Base-by-base conservation (phyloP, 2,329 filamentous ascomycete genomes). In the Cercospora janseana region DNA sequence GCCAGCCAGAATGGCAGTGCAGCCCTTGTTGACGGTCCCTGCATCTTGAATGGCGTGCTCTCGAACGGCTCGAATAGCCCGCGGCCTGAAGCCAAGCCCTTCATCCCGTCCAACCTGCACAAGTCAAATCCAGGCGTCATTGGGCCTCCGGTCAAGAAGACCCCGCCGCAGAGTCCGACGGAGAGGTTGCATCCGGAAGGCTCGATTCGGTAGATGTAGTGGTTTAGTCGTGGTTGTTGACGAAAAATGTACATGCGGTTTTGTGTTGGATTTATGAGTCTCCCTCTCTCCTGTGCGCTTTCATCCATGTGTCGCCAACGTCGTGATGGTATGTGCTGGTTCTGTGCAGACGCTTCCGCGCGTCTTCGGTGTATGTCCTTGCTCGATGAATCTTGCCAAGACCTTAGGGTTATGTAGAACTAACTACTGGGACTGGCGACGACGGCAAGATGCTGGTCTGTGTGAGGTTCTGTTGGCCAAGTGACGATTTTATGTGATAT, bases 61-160 rank as follows among this genome's bases (percentile, higher is more conserved):
- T 50, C 56, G 18, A 60, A 61, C 52, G 64, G 62, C 15, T 66
- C 64, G 18, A 67, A 64, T 45, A 66, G 63, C 42, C 65, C 65
- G 29, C 56, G 63, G 16, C 64, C 65, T 27, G 63, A 67, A 46
- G 64, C 65, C 15, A 63, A 64, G 47, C 58, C 59, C 35, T 66
- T 66, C 52, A 47, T 65, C 23, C 64, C 65, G 24, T 31, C 32
- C 16, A 34, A 23, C 16, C 32, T 29, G 16, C 49, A 46, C 31
- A 47, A 35, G 8, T 45, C 48, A 18, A 56, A 54, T 28, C 52
- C 57, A 7, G 56, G 58, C 24, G 51, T 61, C 7, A 64, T 65
- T 48, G 61, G 62, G 31, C 63, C 59, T 40, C 58, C 61, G 41
- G 35, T 28, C 24, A 40, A 45, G 42, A 54, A 55, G 20, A 62